A percentile compares a stretch with the other conserved stretches of the same genome.
Evolutionary conservation across 23 red algal species (phyloP).

Genomic region (Gracilaria gracilis): DNA sequence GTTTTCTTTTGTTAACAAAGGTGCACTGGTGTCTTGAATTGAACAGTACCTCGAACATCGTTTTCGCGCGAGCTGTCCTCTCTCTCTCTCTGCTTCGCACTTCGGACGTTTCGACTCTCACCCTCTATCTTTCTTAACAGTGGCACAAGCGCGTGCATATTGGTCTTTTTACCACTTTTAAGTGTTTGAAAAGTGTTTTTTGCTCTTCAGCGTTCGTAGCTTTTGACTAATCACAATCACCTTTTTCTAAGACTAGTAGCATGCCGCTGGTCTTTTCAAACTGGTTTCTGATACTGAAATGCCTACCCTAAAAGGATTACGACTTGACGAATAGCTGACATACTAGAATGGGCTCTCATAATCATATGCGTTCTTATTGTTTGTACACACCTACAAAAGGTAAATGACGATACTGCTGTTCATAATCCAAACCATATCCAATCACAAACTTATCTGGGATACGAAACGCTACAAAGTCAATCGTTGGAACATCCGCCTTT

Average conservation of each 20-base stretch:
- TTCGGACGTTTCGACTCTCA: too few relatives aligned
- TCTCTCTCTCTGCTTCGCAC: neutral
- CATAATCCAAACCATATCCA: conserved; percentile 94
- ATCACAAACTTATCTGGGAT: conserved; percentile 95
- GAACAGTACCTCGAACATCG: too few relatives aligned
- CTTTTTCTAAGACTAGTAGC: neutral
- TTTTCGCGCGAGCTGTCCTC: neutral
- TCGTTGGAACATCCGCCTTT: conserved; percentile 53
- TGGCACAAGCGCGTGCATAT: neutral
- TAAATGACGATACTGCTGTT: conserved; percentile 90
- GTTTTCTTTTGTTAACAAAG: neutral
- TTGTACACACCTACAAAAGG: conserved; percentile 94
- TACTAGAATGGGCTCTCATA: neutral
- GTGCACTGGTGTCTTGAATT: too few relatives aligned
- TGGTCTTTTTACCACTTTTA: neutral
- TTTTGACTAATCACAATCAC: neutral
- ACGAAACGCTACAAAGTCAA: conserved; percentile 89
- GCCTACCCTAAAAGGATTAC: neutral
- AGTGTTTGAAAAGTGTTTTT: neutral
- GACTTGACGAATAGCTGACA: neutral
- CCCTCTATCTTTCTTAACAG: neutral
- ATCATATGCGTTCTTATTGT: conserved; percentile 23
- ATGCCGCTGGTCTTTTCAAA: neutral
- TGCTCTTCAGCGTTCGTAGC: conserved; percentile 2
- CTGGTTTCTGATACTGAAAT: neutral